A percentile compares a stretch with the other conserved stretches of the same genome.
phyloP scores from a whole-genome alignment of 2,329 filamentous ascomycete genomes.

The Hymenoscyphus repandus region DNA sequence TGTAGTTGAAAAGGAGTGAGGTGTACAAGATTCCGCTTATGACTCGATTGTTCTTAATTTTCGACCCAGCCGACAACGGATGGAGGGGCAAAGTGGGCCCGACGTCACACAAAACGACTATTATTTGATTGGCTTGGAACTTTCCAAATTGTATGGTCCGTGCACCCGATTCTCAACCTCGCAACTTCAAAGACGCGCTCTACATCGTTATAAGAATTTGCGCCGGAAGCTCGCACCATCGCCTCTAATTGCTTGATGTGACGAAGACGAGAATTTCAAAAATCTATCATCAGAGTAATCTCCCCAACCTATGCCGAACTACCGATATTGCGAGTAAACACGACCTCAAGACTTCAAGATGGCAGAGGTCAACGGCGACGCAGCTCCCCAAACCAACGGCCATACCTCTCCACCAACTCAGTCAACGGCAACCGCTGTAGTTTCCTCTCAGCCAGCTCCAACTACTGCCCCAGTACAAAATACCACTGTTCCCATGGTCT shows the following conservation, averaged over 20 bases:
- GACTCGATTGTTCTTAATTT: constrained; percentile 8
- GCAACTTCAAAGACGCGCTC: not conserved
- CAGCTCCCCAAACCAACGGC: constrained; percentile 48
- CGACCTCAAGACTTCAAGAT: constrained; percentile 18
- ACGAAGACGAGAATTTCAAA: not conserved
- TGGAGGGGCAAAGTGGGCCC: not conserved
- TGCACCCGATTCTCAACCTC: not conserved
- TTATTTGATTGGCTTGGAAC: not conserved
- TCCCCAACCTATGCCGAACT: not conserved
- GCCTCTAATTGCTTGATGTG: not conserved
- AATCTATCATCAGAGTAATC: not conserved
- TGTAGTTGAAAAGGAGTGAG: constrained; percentile 1
- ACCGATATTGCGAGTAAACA: not conserved
- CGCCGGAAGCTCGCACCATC: not conserved
- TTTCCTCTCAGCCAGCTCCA: constrained; percentile 10
- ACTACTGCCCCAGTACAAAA: constrained; percentile 12
- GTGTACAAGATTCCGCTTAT: constrained; percentile 4
- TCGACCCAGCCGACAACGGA: constrained; percentile 5
- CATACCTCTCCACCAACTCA: constrained; percentile 32
- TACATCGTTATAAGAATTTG: not conserved
- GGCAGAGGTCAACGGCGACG: constrained; percentile 30
- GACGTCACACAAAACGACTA: not conserved
- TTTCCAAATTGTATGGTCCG: not conserved
- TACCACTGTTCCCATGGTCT: constrained; percentile 29
- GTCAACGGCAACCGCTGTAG: constrained; percentile 10